A percentile compares a stretch with the other conserved stretches of the same genome.
Conservation (phyloP, 768 basidiomycete species). For the Tulasnella sp. region DNA sequence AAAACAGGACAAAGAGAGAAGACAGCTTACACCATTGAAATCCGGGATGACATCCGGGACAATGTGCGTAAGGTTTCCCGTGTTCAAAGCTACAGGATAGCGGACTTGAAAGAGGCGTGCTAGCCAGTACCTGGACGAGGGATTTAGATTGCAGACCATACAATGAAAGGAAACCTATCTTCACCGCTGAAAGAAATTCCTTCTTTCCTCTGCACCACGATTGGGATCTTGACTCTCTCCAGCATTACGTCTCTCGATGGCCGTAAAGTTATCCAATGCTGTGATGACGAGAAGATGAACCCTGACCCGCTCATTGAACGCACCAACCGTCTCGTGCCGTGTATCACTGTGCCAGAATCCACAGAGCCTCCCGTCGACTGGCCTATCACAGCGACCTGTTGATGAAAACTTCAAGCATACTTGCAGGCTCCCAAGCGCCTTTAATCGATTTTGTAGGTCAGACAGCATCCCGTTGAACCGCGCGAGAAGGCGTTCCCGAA, state of each 20-base stretch:
- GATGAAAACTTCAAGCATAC: neutral
- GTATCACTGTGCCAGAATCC: neutral
- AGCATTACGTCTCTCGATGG: neutral
- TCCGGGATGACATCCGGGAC: neutral
- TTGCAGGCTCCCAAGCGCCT: neutral
- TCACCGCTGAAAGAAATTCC: neutral
- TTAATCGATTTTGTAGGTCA: neutral
- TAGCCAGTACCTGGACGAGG: neutral
- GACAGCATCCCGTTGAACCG: neutral
- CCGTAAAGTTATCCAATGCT: neutral
- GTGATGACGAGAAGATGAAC: conserved; percentile 1
- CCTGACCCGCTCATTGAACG: neutral
- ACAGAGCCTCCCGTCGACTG: neutral
- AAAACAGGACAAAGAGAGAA: neutral
- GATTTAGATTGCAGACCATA: neutral
- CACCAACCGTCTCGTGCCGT: neutral
- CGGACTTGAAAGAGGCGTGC: neutral
- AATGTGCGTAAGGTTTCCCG: neutral
- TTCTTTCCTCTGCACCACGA: no score
- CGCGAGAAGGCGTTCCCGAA: neutral
- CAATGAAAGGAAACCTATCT: neutral
- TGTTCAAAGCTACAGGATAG: neutral
- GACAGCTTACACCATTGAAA: neutral
- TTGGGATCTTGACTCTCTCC: neutral
- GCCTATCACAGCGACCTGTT: neutral